Conservation (phyloP, 2,329 filamentous ascomycete species). For the Allantophomopsis cytisporea region DNA sequence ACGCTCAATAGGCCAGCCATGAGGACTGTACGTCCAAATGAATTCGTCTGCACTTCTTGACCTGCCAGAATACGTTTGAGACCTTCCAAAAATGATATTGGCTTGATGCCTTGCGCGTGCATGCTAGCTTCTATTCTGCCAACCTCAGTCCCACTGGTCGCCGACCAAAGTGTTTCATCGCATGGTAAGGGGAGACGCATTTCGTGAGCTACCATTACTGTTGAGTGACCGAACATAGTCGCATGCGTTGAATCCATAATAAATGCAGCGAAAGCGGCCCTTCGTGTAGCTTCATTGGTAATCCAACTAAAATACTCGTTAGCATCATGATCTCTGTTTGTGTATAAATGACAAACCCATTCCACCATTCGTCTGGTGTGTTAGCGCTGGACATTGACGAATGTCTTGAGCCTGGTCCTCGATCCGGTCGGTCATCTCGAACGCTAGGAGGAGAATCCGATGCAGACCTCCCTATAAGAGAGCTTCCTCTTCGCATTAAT, state of each 20-base stretch:
- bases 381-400: slow-evolving; percentile 51
- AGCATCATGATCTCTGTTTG: not conserved
- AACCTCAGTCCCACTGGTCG: slow-evolving; percentile 77
- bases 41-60: slow-evolving; percentile 79
- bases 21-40: slow-evolving; percentile 82
- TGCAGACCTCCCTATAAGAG: slow-evolving; percentile 73
- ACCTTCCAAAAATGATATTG: slow-evolving; percentile 78
- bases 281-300: slow-evolving; percentile 77
- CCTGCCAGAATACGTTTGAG: slow-evolving; percentile 79
- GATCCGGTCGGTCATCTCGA: slow-evolving; percentile 28
- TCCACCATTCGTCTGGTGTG: slow-evolving; percentile 84
- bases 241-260: slow-evolving; percentile 92
- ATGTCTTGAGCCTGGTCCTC: slow-evolving; percentile 33
- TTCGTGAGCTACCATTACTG: slow-evolving; percentile 93
- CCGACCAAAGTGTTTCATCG: slow-evolving; percentile 86
- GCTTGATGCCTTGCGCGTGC: slow-evolving; percentile 68
- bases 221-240: slow-evolving; percentile 95
- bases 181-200: slow-evolving; percentile 85
- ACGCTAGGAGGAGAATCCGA: slow-evolving; percentile 72
- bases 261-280: slow-evolving; percentile 87
- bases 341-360: slow-evolving; percentile 18
- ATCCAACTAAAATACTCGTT: slow-evolving; percentile 56
- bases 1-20: slow-evolving; percentile 92
- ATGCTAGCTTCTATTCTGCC: slow-evolving; percentile 71
- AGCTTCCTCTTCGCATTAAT: slow-evolving; percentile 85